Conservation (phyloP, 140 eudicot species). For the Oenanthe javanica region DNA sequence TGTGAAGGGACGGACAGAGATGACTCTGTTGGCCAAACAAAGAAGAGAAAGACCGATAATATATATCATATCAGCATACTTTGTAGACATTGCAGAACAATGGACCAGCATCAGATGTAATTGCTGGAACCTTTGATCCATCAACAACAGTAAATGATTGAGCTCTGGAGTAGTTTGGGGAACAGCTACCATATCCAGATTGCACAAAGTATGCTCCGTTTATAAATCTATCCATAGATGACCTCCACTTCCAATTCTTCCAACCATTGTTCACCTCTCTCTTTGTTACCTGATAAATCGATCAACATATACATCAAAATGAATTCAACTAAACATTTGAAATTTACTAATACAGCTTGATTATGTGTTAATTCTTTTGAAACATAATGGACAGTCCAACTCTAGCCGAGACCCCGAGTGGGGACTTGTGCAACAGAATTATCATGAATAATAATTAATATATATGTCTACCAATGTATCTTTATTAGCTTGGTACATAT, state of each 20-base stretch:
- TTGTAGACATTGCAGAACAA: slow-evolving; percentile 26
- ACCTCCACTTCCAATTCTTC: slow-evolving; percentile 73
- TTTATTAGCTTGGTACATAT: not conserved
- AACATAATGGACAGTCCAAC: not conserved
- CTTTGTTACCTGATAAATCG: slow-evolving; percentile 43
- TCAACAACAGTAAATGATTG: slow-evolving; percentile 45
- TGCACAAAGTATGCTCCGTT: slow-evolving; percentile 64
- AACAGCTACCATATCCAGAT: slow-evolving; percentile 51
- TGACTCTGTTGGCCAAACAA: not conserved
- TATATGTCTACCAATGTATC: too few relatives aligned
- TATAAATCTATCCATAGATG: slow-evolving; percentile 48
- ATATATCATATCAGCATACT: slow-evolving; percentile 25
- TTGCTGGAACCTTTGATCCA: slow-evolving; percentile 46
- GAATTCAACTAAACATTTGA: not conserved
- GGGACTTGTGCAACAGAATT: too few relatives aligned
- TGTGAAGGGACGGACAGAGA: not conserved
- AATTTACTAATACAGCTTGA: not conserved
- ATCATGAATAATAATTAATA: too few relatives aligned
- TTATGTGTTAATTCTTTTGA: too few relatives aligned
- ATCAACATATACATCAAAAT: not conserved
- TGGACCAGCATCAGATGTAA: slow-evolving; percentile 59
- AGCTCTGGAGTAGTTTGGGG: slow-evolving; percentile 37
- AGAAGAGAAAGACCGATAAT: too few relatives aligned
- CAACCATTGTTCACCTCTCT: slow-evolving; percentile 51
- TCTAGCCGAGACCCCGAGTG: not conserved